Evolutionary conservation across 768 basidiomycete species (phyloP), one percentile per base, ranked within the genome.

Genomic region (Boletus bicolor): DNA sequence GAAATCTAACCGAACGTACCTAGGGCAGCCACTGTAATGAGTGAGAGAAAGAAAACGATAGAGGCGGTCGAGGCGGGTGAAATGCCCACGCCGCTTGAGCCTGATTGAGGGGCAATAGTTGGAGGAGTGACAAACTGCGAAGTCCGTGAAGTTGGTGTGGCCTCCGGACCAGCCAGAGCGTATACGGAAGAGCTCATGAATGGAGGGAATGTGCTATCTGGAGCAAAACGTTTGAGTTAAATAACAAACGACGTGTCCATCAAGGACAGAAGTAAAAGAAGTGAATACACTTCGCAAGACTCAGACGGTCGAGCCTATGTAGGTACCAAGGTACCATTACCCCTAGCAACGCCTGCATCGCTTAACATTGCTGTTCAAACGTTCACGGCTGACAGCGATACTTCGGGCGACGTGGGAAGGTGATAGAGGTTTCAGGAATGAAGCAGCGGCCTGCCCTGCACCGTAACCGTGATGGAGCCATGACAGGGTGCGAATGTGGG

Each of bases 21-120:
- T 4, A 76, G 21, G n/a, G 61, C 46, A 24, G 36, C 46, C 56
- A 70, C 10, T 5, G 43, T 57, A 41, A 68, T 35, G 48, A 69
- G 11, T 14, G 56, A 57, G 24, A 71, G 51, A 48, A 62, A 58
- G 17, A 53, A 10, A 11, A 32, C 51, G 12, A 61, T 44, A 4
- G 46, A 48, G 15, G 43, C 42, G 0, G 11, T 41, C 30, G 54
- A 58, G 7, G 47, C 15, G 15, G 49, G 44, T 21, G 61, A 60
- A 41, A 58, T 28, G 11, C 15, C 43, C 9, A 30, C 38, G 38
- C 8, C 12, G 38, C 38, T 58, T 34, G 51, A 46, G 32, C n/a
- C 19, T 26, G 55, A 47, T n/a, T 38, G 47, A 24, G 51, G 21
- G 12, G 24, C 15, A 28, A 12, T 34, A 15, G 21, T 52, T 34